Evolutionary conservation across 2,329 filamentous ascomycete species (phyloP).

Genomic region (Trichoderma atroviride): DNA sequence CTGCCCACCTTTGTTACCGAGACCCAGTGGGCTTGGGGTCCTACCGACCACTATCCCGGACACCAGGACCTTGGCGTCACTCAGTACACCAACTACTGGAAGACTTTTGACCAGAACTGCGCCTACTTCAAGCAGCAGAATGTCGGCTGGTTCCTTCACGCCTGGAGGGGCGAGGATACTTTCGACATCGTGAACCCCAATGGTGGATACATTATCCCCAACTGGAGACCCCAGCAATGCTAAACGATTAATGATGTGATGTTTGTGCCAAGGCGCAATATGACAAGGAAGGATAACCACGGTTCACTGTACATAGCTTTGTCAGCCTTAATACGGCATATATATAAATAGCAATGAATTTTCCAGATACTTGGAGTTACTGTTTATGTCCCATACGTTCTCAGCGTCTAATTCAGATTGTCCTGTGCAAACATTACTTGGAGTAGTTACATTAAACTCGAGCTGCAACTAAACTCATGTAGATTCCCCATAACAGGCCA

Average conservation of each 20-base stretch:
- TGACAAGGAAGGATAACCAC: background rate
- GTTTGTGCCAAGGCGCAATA: background rate
- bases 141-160: conserved; percentile 32
- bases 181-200: conserved; percentile 30
- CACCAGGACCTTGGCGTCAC: conserved; percentile 27
- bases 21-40: conserved; percentile 32
- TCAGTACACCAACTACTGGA: conserved; percentile 30
- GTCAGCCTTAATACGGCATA: background rate
- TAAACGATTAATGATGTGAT: conserved; percentile 11
- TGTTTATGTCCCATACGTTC: background rate
- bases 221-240: conserved; percentile 30
- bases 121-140: conserved; percentile 29
- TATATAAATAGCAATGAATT: conserved; percentile 1
- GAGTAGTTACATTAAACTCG: conserved; percentile 37
- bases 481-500: conserved; percentile 54
- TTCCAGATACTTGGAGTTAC: background rate
- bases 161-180: conserved; percentile 30
- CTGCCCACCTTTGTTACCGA: conserved; percentile 30
- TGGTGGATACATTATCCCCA: conserved; percentile 30
- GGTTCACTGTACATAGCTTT: conserved; percentile 17
- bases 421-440: background rate
- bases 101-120: conserved; percentile 30
- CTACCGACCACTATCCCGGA: conserved; percentile 28
- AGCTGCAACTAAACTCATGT: conserved; percentile 53
- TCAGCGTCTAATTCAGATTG: background rate